These are phyloP conservation scores for Leccinum obscurum DNA, from an alignment of 768 basidiomycete species.

Conservation along the genomic window DNA sequence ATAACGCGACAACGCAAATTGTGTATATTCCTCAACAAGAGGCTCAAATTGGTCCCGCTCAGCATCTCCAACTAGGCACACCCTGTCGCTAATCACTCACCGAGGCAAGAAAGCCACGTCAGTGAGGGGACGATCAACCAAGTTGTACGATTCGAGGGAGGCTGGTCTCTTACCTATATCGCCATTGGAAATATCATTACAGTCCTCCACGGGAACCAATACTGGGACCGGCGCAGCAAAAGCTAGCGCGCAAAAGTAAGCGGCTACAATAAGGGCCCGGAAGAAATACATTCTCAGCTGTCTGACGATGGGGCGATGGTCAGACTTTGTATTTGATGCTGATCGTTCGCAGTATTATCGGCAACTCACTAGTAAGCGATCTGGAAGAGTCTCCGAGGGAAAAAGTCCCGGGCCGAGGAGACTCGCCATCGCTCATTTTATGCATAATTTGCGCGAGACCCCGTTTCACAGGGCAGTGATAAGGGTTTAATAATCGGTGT, in stretches of 20 bases:
- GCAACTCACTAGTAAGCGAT: neutral
- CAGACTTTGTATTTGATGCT: neutral
- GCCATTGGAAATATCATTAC: neutral
- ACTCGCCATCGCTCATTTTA: neutral
- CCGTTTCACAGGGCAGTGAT: neutral
- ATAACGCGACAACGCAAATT: no score
- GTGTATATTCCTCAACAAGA: neutral
- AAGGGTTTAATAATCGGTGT: neutral
- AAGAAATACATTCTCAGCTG: slow-evolving; percentile 2
- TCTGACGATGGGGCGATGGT: neutral
- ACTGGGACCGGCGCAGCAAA: neutral
- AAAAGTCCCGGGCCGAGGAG: neutral
- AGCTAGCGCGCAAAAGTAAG: neutral
- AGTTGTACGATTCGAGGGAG: neutral
- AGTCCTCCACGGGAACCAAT: neutral
- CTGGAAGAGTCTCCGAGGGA: neutral
- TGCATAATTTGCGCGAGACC: neutral
- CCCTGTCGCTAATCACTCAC: neutral
- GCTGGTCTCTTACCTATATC: neutral
- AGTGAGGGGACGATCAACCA: neutral
- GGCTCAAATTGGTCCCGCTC: neutral
- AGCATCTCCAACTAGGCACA: neutral
- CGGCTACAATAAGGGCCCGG: neutral
- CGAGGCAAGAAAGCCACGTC: neutral
- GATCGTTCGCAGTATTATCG: neutral